A percentile compares a stretch with the other conserved stretches of the same genome.
Conservation (phyloP, 768 basidiomycete genomes). For the Coprinellus micaceus region DNA sequence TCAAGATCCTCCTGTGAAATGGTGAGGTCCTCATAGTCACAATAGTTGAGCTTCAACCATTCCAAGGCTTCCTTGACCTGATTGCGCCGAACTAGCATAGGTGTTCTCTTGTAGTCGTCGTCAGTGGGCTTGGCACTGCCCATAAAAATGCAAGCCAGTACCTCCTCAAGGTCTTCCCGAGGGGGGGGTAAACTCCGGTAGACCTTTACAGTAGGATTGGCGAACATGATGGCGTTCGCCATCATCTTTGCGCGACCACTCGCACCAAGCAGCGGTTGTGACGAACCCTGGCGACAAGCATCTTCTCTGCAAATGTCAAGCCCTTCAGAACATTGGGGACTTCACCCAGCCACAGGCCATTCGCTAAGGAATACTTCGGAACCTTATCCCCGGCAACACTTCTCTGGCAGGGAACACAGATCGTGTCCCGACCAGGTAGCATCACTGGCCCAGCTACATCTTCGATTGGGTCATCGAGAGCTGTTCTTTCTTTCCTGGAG, state of each 20-base stretch:
- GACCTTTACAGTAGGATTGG: not conserved
- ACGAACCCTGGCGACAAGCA: not conserved
- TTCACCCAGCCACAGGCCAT: slow-evolving; percentile 3
- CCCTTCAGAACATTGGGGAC: not conserved
- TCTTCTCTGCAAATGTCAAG: slow-evolving; percentile 1
- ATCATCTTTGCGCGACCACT: slow-evolving; percentile 1
- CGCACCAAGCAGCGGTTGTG: not conserved
- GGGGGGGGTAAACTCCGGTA: not conserved
- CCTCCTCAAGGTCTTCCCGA: not conserved
- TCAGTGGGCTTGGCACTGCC: not conserved
- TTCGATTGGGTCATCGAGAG: not conserved
- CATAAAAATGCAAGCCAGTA: not conserved
- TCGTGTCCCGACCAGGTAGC: not conserved
- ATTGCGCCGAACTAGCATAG: not conserved
- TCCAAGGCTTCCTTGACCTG: not conserved
- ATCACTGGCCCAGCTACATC: not conserved
- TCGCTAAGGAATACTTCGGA: not conserved
- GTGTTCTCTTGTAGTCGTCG: not conserved
- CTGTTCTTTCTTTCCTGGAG: not conserved
- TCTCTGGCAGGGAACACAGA: not conserved
- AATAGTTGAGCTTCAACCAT: slow-evolving; percentile 1
- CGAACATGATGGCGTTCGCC: slow-evolving; percentile 1
- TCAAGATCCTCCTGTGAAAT: not conserved
- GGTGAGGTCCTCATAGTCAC: not conserved
- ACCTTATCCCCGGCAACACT: too few relatives aligned